phyloP scores from a whole-genome alignment of 169 alveolate species.

The Cryptosporidium muris region DNA sequence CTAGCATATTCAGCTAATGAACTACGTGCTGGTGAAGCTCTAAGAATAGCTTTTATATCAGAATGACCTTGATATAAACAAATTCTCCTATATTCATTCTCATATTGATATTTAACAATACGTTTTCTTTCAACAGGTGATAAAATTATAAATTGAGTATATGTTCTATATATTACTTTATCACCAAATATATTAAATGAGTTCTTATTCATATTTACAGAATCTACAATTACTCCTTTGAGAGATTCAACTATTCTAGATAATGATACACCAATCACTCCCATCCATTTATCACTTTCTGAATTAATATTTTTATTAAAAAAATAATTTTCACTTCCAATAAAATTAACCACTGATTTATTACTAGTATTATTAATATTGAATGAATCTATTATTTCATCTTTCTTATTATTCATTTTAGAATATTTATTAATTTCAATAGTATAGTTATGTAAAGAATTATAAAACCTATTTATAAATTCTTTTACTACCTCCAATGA shows the following conservation, averaged over 20 bases:
- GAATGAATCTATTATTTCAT: too few relatives aligned
- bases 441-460: not conserved
- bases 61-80: slow-evolving; percentile 68
- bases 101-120: slow-evolving; percentile 27
- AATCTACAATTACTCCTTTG: slow-evolving; percentile 37
- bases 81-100: slow-evolving; percentile 48
- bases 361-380: too few relatives aligned
- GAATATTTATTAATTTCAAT: too few relatives aligned
- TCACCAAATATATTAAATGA: slow-evolving; percentile 7
- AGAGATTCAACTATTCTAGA: slow-evolving; percentile 33
- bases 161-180: not conserved
- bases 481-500: slow-evolving; percentile 20
- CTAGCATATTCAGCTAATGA: slow-evolving; percentile 62
- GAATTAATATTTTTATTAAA: slow-evolving; percentile 27
- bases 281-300: slow-evolving; percentile 5
- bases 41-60: slow-evolving; percentile 40
- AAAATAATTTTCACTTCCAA: not conserved
- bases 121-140: slow-evolving; percentile 46
- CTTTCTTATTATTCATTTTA: too few relatives aligned
- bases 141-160: slow-evolving; percentile 38
- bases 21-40: slow-evolving; percentile 46
- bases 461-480: not conserved
- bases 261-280: slow-evolving; percentile 11
- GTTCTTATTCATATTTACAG: slow-evolving; percentile 9
- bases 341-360: too few relatives aligned